Evolutionary conservation across 495 filamentous ascomycete genomes (phyloP).

Genomic region (Neurospora sp.): DNA sequence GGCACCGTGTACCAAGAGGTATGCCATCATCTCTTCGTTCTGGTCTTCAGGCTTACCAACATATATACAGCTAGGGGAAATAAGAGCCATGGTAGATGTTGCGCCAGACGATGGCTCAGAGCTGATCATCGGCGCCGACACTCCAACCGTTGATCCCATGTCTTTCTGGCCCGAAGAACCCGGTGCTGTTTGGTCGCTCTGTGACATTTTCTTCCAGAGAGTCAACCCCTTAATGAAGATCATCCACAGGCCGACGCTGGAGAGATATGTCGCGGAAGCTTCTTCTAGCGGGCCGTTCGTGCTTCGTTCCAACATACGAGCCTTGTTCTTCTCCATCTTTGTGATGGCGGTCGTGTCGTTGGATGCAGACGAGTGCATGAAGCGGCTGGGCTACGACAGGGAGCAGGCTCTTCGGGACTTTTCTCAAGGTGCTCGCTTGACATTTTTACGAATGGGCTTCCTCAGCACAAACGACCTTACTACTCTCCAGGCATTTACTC

Average conservation of each 20-base stretch:
- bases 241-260: slow-evolving; percentile 56
- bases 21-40: slow-evolving; percentile 3
- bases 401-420: slow-evolving; percentile 30
- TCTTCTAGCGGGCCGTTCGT: slow-evolving; percentile 21
- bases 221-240: slow-evolving; percentile 62
- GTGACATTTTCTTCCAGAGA: slow-evolving; percentile 58
- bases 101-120: slow-evolving; percentile 32
- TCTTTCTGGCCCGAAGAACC: slow-evolving; percentile 49
- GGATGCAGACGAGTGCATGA: slow-evolving; percentile 38
- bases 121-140: slow-evolving; percentile 23
- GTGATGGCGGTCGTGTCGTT: slow-evolving; percentile 35
- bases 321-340: slow-evolving; percentile 46
- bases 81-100: slow-evolving; percentile 36
- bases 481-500: slow-evolving; percentile 42
- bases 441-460: slow-evolving; percentile 39
- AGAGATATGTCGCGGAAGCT: slow-evolving; percentile 40
- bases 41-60: not conserved
- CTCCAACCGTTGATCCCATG: slow-evolving; percentile 20
- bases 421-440: slow-evolving; percentile 34
- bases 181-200: slow-evolving; percentile 56
- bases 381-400: slow-evolving; percentile 35
- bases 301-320: slow-evolving; percentile 39
- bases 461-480: slow-evolving; percentile 42
- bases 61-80: slow-evolving; percentile 28
- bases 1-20: slow-evolving; percentile 35